phyloP scores from a whole-genome alignment of 805 yeast species.

The Ascoidea asiatica region DNA sequence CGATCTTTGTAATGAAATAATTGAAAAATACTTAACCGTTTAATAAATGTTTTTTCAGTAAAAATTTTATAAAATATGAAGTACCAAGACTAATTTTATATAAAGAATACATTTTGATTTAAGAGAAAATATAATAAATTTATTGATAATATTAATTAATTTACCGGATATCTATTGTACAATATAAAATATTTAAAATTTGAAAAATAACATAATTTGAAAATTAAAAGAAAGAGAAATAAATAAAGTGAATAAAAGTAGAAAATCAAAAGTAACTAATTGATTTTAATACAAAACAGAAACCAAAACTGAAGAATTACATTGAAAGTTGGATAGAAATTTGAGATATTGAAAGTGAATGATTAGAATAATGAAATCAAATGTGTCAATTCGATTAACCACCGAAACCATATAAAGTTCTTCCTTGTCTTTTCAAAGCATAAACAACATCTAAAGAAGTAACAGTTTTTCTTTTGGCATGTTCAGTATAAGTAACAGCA shows the following conservation, averaged over 20 bases:
- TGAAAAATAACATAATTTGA: too few species aligned
- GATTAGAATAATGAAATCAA: too few species aligned
- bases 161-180: too few species aligned
- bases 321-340: slow-evolving; percentile 54
- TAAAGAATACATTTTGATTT: too few species aligned
- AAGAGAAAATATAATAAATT: too few species aligned
- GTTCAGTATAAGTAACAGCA: slow-evolving; percentile 98
- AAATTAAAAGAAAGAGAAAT: background rate
- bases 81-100: too few species aligned
- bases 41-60: too few species aligned
- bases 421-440: slow-evolving; percentile 99
- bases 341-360: too few species aligned
- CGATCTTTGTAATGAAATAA: slow-evolving; percentile 44
- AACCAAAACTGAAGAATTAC: background rate
- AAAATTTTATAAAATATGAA: too few species aligned
- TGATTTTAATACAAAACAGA: background rate
- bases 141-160: too few species aligned
- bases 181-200: too few species aligned
- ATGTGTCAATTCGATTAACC: slow-evolving; percentile 63
- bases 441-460: slow-evolving; percentile 97
- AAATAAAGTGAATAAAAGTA: background rate
- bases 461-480: slow-evolving; percentile 99
- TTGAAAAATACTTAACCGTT: slow-evolving; percentile 50
- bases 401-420: slow-evolving; percentile 99
- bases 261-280: background rate